phyloP scores from a whole-genome alignment of 768 basidiomycete species.

The Suillus bovinus region DNA sequence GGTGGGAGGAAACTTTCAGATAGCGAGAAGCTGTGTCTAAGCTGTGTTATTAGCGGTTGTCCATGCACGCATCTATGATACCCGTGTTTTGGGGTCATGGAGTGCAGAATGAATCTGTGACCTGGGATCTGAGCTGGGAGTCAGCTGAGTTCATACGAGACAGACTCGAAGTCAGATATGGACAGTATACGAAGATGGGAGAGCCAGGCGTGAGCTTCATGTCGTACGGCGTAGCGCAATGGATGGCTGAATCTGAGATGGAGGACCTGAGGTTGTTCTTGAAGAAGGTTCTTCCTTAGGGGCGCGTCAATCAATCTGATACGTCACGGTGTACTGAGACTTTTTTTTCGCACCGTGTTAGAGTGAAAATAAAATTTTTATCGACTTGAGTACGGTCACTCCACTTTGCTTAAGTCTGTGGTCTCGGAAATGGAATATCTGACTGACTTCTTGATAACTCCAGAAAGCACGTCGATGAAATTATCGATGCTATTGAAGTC shows the following conservation, averaged over 20 bases:
- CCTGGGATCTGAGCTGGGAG: constrained; percentile 46
- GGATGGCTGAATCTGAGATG: constrained; percentile 60
- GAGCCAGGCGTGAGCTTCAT: constrained; percentile 58
- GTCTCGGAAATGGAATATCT: no score
- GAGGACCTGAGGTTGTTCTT: constrained; percentile 68
- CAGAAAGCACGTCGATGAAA: no score
- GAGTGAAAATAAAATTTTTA: no score
- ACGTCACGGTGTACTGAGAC: not conserved
- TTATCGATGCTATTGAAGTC: no score
- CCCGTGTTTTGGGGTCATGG: constrained; percentile 90
- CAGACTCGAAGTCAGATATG: constrained; percentile 43
- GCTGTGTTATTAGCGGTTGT: constrained; percentile 46
- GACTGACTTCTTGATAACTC: no score
- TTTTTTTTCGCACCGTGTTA: not conserved
- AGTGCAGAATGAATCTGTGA: constrained; percentile 66
- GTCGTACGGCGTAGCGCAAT: constrained; percentile 68
- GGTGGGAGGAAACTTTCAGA: constrained; percentile 38
- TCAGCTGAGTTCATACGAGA: constrained; percentile 58
- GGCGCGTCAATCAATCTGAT: not conserved
- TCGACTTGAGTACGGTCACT: no score
- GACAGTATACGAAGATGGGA: constrained; percentile 7
- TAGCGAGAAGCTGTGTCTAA: not conserved
- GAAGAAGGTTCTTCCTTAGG: constrained; percentile 49
- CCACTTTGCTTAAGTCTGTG: no score
- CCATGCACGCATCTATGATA: constrained; percentile 55